Percentiles rank a stretch among this genome's conserved stretches.
Conservation (phyloP, 371 early-diverging fungal genomes). For the Rhizopus sp. region DNA sequence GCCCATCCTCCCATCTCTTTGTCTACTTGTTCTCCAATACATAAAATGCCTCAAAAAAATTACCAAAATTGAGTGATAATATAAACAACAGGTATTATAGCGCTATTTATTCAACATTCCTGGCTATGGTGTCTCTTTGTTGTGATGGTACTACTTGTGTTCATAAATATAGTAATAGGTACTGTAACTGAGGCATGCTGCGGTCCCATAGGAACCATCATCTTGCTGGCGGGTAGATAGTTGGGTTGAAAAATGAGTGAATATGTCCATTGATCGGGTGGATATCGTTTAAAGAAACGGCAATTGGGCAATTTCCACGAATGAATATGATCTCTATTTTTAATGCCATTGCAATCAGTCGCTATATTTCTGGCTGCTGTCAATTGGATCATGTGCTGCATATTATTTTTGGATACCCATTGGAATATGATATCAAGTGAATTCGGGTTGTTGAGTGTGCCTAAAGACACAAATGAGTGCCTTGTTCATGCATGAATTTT, state of each 20-base stretch:
- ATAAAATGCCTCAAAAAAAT: background rate
- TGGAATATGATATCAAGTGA: constrained; percentile 17
- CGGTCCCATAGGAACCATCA: constrained; percentile 7
- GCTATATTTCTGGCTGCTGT: constrained; percentile 8
- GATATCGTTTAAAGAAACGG: constrained; percentile 22
- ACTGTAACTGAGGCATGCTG: constrained; percentile 5
- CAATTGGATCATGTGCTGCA: constrained; percentile 7
- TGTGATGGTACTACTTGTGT: background rate
- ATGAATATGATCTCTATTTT: constrained; percentile 8
- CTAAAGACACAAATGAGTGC: background rate
- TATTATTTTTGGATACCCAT: constrained; percentile 11
- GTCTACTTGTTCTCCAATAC: background rate
- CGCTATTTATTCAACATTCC: background rate
- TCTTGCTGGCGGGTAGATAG: constrained; percentile 5
- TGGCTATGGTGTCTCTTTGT: background rate
- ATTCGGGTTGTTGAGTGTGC: constrained; percentile 12
- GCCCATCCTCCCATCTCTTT: no score
- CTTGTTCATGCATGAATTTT: background rate
- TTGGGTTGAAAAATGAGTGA: constrained; percentile 17
- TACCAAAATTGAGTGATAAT: background rate
- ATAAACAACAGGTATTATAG: background rate
- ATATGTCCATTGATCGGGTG: constrained; percentile 19
- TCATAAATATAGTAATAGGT: constrained; percentile 10
- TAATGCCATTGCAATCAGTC: constrained; percentile 7
- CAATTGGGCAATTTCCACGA: constrained; percentile 22